Evolutionary conservation across 768 basidiomycete genomes (phyloP).

Genomic region (Lactarius evosmus): DNA sequence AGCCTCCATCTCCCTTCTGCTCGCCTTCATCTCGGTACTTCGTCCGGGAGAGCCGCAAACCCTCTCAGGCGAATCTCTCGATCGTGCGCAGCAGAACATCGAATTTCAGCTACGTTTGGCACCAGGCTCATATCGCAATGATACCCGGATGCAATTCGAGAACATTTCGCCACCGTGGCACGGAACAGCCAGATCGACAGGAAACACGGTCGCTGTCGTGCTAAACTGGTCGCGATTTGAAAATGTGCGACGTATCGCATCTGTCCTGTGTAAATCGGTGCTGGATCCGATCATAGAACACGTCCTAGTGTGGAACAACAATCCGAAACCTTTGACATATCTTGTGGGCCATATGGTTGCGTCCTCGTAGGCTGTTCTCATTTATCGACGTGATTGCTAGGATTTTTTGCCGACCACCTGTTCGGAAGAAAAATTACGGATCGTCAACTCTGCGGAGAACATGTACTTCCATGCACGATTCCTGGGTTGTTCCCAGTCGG

Average conservation of each 20-base stretch:
- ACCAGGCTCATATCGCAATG: slow-evolving; percentile 8
- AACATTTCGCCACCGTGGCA: background rate
- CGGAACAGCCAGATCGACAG: background rate
- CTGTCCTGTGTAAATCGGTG: slow-evolving; percentile 47
- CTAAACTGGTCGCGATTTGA: slow-evolving; percentile 66
- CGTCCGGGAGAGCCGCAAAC: background rate
- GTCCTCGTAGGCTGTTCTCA: background rate
- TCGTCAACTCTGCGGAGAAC: slow-evolving; percentile 57
- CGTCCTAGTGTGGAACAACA: slow-evolving; percentile 66
- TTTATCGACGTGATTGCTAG: slow-evolving; percentile 38
- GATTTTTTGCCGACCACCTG: slow-evolving; percentile 37
- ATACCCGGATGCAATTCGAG: background rate
- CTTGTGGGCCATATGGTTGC: slow-evolving; percentile 38
- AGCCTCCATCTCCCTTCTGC: background rate
- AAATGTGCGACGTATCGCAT: slow-evolving; percentile 56
- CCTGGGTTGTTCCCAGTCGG: slow-evolving; percentile 50
- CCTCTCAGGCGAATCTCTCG: background rate
- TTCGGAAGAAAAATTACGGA: slow-evolving; percentile 42
- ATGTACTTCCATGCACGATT: slow-evolving; percentile 62
- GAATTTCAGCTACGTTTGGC: background rate
- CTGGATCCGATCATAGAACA: slow-evolving; percentile 46
- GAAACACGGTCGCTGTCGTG: slow-evolving; percentile 43
- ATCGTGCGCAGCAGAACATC: slow-evolving; percentile 5
- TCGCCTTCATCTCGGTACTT: background rate
- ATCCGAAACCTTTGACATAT: slow-evolving; percentile 40